Evolutionary conservation across 2,329 filamentous ascomycete genomes (phyloP).

Genomic region (Exophiala spinifera): DNA sequence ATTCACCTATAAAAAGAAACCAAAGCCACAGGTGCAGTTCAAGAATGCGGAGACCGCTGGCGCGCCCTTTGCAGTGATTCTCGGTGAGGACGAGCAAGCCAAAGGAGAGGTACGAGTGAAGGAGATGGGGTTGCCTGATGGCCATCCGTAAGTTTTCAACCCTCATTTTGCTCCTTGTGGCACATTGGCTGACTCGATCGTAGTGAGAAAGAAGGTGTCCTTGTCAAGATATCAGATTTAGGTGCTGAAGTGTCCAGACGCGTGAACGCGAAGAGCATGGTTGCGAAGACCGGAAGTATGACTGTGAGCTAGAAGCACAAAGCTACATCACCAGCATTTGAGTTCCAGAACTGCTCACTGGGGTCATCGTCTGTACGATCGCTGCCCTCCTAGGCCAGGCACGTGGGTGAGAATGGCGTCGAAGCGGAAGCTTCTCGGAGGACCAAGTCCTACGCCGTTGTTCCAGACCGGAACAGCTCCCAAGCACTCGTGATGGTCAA

Average conservation of each 20-base stretch:
- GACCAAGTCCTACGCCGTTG: too few relatives aligned
- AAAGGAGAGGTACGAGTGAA: slow-evolving; percentile 85
- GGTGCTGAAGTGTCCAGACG: slow-evolving; percentile 15
- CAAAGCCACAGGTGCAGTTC: slow-evolving; percentile 84
- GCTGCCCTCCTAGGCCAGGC: too few relatives aligned
- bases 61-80: slow-evolving; percentile 80
- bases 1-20: slow-evolving; percentile 75
- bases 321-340: neutral
- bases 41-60: slow-evolving; percentile 78
- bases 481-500: too few relatives aligned
- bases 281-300: slow-evolving; percentile 3
- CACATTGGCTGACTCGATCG: slow-evolving; percentile 1
- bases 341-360: too few relatives aligned
- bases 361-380: too few relatives aligned
- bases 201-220: slow-evolving; percentile 76
- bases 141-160: slow-evolving; percentile 56
- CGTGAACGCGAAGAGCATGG: slow-evolving; percentile 10
- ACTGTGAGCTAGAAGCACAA: slow-evolving; percentile 1
- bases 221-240: slow-evolving; percentile 56
- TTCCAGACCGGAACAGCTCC: too few relatives aligned
- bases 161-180: neutral
- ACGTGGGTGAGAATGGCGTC: too few relatives aligned
- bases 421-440: too few relatives aligned
- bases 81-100: slow-evolving; percentile 86
- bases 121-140: slow-evolving; percentile 73